phyloP scores from a whole-genome alignment of 208 protist species.

The Leishmania lainsoni region DNA sequence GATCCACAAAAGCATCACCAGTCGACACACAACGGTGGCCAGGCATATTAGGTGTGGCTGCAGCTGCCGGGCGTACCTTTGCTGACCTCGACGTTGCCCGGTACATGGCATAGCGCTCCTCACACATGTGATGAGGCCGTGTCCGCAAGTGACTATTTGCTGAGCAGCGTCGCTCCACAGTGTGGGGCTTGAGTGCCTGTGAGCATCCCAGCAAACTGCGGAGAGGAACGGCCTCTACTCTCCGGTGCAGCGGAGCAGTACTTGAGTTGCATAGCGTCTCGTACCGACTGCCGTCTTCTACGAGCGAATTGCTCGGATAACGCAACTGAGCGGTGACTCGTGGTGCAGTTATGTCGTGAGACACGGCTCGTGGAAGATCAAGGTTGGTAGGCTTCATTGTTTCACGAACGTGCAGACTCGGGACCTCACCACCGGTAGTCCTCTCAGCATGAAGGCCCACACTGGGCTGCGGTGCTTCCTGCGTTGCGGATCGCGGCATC shows the following conservation, averaged over 20 bases:
- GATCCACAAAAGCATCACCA: conserved; percentile 20
- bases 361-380: not conserved
- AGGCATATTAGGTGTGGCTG: not conserved
- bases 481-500: not conserved
- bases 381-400: not conserved
- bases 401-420: not conserved
- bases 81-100: conserved; percentile 9
- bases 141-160: not conserved
- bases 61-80: not conserved
- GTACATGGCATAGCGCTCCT: conserved; percentile 41
- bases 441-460: not conserved
- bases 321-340: not conserved
- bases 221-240: not conserved
- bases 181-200: not conserved
- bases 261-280: not conserved
- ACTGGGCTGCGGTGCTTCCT: not conserved
- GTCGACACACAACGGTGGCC: not conserved
- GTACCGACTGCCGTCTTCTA: conserved; percentile 3
- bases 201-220: conserved; percentile 2
- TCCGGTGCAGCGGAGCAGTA: not conserved
- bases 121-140: not conserved
- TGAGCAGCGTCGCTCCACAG: not conserved
- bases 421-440: not conserved
- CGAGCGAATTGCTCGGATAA: conserved; percentile 16
- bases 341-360: not conserved